A percentile compares a stretch with the other conserved stretches of the same genome.
These are phyloP conservation scores for Amaranthus palmeri DNA, from an alignment of 148 eudicot genomes.

Conservation along the genomic window DNA sequence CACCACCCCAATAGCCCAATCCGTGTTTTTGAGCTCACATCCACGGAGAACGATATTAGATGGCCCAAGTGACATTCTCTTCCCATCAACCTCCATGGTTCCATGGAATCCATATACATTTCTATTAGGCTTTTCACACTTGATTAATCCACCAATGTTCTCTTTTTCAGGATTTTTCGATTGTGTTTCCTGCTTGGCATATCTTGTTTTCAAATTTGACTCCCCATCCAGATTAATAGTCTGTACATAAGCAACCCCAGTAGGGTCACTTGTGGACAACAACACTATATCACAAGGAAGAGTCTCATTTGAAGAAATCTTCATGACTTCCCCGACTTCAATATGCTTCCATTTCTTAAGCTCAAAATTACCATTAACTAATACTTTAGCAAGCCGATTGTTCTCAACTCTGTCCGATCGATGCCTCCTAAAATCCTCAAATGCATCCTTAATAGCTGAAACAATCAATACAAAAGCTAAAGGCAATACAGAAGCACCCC, in stretches of 20 bases:
- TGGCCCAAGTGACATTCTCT: conserved; percentile 87
- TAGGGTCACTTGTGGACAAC: conserved; percentile 91
- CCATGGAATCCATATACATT: conserved; percentile 94
- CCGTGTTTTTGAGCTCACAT: conserved; percentile 91
- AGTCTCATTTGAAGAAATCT: conserved; percentile 65
- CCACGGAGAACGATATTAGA: conserved; percentile 91
- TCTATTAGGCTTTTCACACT: conserved; percentile 94
- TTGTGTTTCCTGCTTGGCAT: conserved; percentile 95
- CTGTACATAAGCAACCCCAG: conserved; percentile 95
- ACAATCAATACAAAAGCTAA: conserved; percentile 81
- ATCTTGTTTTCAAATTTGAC: conserved; percentile 91
- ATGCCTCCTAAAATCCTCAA: conserved; percentile 89
- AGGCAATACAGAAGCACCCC: conserved; percentile 85
- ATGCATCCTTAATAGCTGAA: conserved; percentile 89
- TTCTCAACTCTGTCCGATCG: conserved; percentile 77
- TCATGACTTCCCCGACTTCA: conserved; percentile 80
- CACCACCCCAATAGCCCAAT: conserved; percentile 85
- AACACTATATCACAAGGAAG: conserved; percentile 93
- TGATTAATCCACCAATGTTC: conserved; percentile 64
- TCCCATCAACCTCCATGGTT: conserved; percentile 85
- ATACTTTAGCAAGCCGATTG: conserved; percentile 63
- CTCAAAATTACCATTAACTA: conserved; percentile 53
- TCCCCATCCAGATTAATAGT: conserved; percentile 97
- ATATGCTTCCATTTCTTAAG: conserved; percentile 80
- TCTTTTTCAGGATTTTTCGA: conserved; percentile 52